Conservation (phyloP, 2,329 filamentous ascomycete species). For the Colletotrichum lini region DNA sequence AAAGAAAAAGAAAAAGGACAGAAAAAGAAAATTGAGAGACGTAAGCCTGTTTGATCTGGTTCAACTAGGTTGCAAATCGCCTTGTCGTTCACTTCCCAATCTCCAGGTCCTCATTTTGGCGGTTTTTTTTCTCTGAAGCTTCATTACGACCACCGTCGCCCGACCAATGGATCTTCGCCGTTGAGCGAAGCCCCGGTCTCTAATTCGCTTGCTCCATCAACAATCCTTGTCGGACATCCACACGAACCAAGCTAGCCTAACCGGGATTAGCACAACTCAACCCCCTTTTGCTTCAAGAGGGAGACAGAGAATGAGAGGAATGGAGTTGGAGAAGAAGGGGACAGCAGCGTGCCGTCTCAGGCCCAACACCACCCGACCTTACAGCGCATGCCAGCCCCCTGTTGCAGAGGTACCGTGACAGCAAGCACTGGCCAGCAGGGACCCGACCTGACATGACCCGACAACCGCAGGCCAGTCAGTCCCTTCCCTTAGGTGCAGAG, state of each 20-base stretch:
- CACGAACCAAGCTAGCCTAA: constrained; percentile 18
- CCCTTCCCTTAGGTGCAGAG: neutral
- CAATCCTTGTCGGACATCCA: constrained; percentile 27
- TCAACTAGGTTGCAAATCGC: constrained; percentile 15
- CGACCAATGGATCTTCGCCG: constrained; percentile 11
- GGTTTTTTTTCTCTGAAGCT: constrained; percentile 39
- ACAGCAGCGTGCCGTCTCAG: constrained; percentile 29
- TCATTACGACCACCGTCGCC: constrained; percentile 36
- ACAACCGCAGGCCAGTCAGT: neutral
- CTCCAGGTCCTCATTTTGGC: constrained; percentile 41
- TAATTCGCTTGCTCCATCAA: constrained; percentile 37
- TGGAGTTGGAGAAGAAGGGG: constrained; percentile 8
- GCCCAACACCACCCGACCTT: neutral
- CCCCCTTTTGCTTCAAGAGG: constrained; percentile 34
- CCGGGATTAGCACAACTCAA: constrained; percentile 27
- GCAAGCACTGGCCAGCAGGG: neutral
- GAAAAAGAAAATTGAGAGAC: neutral
- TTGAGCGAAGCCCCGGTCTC: constrained; percentile 22
- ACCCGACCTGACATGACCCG: neutral
- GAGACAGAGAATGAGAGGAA: neutral
- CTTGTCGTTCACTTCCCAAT: constrained; percentile 34
- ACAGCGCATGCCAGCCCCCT: constrained; percentile 15
- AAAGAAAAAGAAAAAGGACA: neutral
- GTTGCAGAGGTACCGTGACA: constrained; percentile 15
- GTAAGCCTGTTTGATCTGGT: neutral